Percentiles rank a stretch among this genome's conserved stretches.
Conservation (phyloP, 768 basidiomycete genomes). For the Suillus alpinus region DNA sequence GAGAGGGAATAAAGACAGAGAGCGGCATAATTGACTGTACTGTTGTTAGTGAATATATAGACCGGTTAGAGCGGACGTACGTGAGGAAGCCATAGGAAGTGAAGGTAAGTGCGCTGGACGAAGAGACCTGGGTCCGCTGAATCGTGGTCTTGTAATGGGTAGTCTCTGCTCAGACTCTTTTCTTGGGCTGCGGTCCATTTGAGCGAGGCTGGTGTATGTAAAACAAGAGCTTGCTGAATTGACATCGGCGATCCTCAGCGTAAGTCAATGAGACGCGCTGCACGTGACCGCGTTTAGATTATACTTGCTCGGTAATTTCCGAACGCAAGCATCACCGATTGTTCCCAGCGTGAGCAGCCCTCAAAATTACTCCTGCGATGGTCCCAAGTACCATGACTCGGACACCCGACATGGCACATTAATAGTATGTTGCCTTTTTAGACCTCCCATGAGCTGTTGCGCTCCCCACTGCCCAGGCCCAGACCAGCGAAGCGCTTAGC, state of each 20-base stretch:
- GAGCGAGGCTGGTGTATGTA: constrained; percentile 22
- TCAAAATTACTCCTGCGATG: constrained; percentile 16
- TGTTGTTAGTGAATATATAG: constrained; percentile 8
- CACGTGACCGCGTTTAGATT: no score
- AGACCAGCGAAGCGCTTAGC: no score
- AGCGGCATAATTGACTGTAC: constrained; percentile 72
- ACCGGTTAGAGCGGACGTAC: constrained; percentile 33
- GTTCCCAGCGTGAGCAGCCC: no score
- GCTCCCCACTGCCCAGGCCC: no score
- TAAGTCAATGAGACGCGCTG: constrained; percentile 2
- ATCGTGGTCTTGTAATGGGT: constrained; percentile 45
- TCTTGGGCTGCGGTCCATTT: constrained; percentile 63
- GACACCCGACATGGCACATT: no score
- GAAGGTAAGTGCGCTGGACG: constrained; percentile 63
- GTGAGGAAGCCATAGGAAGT: constrained; percentile 78
- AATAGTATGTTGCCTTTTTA: not conserved
- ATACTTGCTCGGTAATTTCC: constrained; percentile 25
- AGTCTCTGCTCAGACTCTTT: constrained; percentile 52
- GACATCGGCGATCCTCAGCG: not conserved
- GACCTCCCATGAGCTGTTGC: not conserved
- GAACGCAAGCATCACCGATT: not conserved
- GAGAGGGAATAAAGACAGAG: constrained; percentile 48
- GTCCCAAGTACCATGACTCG: no score
- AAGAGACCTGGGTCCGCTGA: constrained; percentile 54
- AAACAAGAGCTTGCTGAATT: constrained; percentile 16